phyloP scores from a whole-genome alignment of 2,329 filamentous ascomycete genomes.

The Davidsoniella australis region DNA sequence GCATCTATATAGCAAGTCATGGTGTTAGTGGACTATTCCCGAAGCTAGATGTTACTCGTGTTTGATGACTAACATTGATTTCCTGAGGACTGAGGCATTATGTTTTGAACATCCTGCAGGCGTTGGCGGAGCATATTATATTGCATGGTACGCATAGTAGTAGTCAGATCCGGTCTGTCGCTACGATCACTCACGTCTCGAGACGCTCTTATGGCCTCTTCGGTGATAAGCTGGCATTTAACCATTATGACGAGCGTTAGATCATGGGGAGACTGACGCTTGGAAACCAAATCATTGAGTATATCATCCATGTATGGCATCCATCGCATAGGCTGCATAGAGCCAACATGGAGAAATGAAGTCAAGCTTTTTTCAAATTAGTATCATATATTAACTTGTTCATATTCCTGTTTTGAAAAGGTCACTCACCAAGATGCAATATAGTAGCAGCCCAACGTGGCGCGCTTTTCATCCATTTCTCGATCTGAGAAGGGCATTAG shows the following conservation, averaged over 20 bases:
- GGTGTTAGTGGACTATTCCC: no score
- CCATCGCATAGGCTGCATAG: conserved; percentile 31
- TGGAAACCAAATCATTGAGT: conserved; percentile 23
- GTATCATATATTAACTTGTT: no score
- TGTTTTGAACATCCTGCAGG: conserved; percentile 6
- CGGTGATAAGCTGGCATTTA: conserved; percentile 8
- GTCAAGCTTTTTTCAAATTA: neutral
- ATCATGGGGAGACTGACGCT: conserved; percentile 13
- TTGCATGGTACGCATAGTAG: conserved; percentile 9
- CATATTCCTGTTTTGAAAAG: no score
- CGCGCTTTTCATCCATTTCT: conserved; percentile 12
- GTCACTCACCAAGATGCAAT: conserved; percentile 17
- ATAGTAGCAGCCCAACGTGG: conserved; percentile 13
- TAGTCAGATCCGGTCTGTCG: neutral
- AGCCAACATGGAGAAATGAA: conserved; percentile 16
- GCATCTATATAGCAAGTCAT: neutral
- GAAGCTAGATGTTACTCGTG: neutral
- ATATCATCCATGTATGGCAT: conserved; percentile 38
- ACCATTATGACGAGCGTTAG: conserved; percentile 6
- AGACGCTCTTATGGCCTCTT: conserved; percentile 8
- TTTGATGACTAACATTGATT: conserved; percentile 7
- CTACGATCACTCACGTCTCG: conserved; percentile 6
- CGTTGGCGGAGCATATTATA: conserved; percentile 8
- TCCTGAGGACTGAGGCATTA: neutral
- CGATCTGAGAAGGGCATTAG: conserved; percentile 7